Conservation (phyloP, 2,329 filamentous ascomycete species). For the Tolypocladium ovalisporum region DNA sequence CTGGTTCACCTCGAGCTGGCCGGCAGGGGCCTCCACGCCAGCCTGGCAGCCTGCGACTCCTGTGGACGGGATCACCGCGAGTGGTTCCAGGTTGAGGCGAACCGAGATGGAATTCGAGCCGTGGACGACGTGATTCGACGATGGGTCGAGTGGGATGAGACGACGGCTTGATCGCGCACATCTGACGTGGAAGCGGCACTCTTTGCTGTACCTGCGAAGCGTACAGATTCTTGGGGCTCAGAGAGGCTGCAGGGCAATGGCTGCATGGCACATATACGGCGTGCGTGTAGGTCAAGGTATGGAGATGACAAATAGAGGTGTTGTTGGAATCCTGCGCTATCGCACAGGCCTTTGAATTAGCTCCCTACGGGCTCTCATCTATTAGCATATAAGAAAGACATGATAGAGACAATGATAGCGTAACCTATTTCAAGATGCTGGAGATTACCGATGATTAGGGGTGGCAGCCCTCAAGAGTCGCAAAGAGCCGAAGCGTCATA, state of each 20-base stretch:
- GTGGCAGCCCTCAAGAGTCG: no score
- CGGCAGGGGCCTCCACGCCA: constrained; percentile 42
- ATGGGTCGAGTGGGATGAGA: constrained; percentile 80
- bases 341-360: no score
- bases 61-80: constrained; percentile 84
- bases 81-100: constrained; percentile 87
- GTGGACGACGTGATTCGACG: constrained; percentile 60
- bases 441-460: no score
- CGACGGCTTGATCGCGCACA: constrained; percentile 1
- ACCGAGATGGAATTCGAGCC: constrained; percentile 55
- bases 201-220: no score
- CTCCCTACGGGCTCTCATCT: no score
- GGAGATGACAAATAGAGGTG: neutral
- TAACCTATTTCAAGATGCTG: no score
- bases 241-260: neutral
- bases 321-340: no score
- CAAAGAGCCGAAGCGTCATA: no score
- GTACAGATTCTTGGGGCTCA: no score
- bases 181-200: no score
- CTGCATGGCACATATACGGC: neutral
- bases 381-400: no score
- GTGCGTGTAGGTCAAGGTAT: neutral
- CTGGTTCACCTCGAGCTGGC: constrained; percentile 84
- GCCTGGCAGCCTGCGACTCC: constrained; percentile 52
- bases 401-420: no score